These are phyloP conservation scores for Corylus heterophylla DNA, from an alignment of 306 rosid species.

Conservation along the genomic window DNA sequence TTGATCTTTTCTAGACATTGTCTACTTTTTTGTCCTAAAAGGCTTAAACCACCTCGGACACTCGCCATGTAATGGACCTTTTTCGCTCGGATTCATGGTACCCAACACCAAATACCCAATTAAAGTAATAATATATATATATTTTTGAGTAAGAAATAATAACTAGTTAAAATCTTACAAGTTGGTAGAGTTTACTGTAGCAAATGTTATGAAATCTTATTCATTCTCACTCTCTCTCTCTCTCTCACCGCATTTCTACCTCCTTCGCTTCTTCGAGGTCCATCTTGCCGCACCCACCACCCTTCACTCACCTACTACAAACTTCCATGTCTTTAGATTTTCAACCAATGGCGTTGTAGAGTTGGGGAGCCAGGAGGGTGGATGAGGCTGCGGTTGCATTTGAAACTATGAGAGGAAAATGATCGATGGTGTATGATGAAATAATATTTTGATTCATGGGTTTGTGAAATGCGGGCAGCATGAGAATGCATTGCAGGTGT, in stretches of 20 bases:
- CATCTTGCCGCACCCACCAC: constrained; percentile 59
- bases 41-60: too few relatives aligned
- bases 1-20: background rate
- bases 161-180: too few relatives aligned
- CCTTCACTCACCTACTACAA: constrained; percentile 61
- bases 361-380: constrained; percentile 36
- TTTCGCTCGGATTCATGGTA: too few relatives aligned
- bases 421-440: constrained; percentile 53
- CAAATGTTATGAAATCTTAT: too few relatives aligned
- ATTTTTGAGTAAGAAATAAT: too few relatives aligned
- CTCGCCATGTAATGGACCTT: too few relatives aligned
- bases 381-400: constrained; percentile 57
- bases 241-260: constrained; percentile 22
- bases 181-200: too few relatives aligned
- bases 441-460: constrained; percentile 66
- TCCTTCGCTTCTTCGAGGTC: constrained; percentile 56
- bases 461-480: constrained; percentile 60
- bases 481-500: constrained; percentile 53
- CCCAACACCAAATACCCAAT: too few relatives aligned
- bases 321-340: constrained; percentile 67
- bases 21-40: too few relatives aligned
- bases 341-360: constrained; percentile 54
- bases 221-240: too few relatives aligned
- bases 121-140: too few relatives aligned
- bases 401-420: constrained; percentile 50